Conservation (phyloP, 169 alveolate species). For the Cryptosporidium sp. region DNA sequence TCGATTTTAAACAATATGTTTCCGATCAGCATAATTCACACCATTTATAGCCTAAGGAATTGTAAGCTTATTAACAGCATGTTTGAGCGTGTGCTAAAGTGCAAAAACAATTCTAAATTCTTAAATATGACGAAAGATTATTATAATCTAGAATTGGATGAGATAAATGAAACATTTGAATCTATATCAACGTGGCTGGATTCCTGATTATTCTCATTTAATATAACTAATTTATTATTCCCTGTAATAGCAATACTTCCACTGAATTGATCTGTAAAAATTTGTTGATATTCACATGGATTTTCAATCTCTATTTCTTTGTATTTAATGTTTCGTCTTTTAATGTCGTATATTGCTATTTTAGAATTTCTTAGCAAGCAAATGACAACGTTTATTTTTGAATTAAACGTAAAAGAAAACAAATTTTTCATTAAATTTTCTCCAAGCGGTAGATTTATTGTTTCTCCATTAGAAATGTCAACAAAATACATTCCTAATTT, state of each 20-base stretch:
- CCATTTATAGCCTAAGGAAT: neutral
- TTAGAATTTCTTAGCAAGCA: slow-evolving; percentile 1
- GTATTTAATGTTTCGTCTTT: neutral
- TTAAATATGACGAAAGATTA: neutral
- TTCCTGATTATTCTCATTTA: neutral
- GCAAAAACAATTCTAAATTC: slow-evolving; percentile 4
- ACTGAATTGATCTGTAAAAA: neutral
- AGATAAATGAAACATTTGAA: slow-evolving; percentile 5
- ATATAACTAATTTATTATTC: neutral
- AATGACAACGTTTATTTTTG: neutral
- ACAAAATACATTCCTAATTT: slow-evolving; percentile 11
- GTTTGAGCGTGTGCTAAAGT: neutral
- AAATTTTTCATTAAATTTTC: neutral
- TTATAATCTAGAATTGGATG: slow-evolving; percentile 27
- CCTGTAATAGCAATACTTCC: neutral
- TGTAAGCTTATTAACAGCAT: neutral
- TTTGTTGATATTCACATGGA: neutral
- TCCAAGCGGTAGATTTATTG: neutral
- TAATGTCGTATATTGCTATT: neutral
- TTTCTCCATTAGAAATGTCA: slow-evolving; percentile 47
- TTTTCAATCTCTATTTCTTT: neutral
- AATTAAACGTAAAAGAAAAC: neutral
- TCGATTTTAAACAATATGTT: too few species aligned
- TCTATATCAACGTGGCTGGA: slow-evolving; percentile 9
- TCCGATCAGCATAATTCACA: slow-evolving; percentile 12